Evolutionary conservation across 352 stramenopile species (phyloP).

Genomic region (Globisporangium cylindrosporum): DNA sequence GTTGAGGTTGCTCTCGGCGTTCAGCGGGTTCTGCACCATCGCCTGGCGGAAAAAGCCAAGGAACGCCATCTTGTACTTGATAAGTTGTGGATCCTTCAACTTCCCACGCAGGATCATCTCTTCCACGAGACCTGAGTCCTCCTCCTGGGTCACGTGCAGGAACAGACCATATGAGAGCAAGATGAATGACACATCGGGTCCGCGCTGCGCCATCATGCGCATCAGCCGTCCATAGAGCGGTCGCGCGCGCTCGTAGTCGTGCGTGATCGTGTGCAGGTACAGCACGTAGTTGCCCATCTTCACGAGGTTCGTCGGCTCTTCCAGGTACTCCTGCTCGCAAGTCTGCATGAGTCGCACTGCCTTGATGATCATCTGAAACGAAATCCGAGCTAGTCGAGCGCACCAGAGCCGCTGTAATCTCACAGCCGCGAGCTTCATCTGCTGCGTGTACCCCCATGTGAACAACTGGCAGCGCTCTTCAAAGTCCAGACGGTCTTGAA

Average conservation of each 20-base stretch:
- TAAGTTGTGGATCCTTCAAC: conserved; percentile 42
- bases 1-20: conserved; percentile 71
- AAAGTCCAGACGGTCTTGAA: conserved; percentile 39
- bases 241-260: conserved; percentile 78
- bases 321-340: conserved; percentile 69
- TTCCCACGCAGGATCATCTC: conserved; percentile 69
- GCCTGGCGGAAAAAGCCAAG: conserved; percentile 78
- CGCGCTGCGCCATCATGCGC: conserved; percentile 73
- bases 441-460: conserved; percentile 63
- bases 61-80: conserved; percentile 77
- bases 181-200: conserved; percentile 78
- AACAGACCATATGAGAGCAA: conserved; percentile 76
- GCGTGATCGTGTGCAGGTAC: conserved; percentile 68
- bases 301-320: conserved; percentile 68
- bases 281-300: conserved; percentile 85
- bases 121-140: conserved; percentile 57
- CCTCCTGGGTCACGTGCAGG: conserved; percentile 67
- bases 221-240: conserved; percentile 65
- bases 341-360: conserved; percentile 67
- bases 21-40: conserved; percentile 56
- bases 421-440: conserved; percentile 47
- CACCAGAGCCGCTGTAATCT: conserved; percentile 57
- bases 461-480: conserved; percentile 50
- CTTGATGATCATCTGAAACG: conserved; percentile 59
- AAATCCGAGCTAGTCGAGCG: conserved; percentile 45